These are phyloP conservation scores for Agroathelia rolfsii DNA, from an alignment of 1,284 basidiomycete genomes.

Conservation along the genomic window DNA sequence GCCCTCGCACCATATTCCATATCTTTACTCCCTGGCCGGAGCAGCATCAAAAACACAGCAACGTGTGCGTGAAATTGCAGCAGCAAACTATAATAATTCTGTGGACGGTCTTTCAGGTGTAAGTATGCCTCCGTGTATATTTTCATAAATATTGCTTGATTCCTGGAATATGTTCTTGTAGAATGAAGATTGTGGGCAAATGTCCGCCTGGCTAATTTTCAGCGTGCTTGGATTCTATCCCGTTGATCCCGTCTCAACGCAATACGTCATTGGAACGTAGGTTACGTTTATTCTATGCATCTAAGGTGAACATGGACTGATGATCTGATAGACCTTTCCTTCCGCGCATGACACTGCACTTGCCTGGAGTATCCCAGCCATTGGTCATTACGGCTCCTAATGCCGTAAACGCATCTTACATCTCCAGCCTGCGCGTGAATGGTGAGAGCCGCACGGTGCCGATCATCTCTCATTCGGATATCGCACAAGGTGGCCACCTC, in stretches of 20 bases:
- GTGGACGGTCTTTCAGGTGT: constrained; percentile 63
- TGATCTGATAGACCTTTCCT: no score
- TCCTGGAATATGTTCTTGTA: constrained; percentile 18
- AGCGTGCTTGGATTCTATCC: constrained; percentile 79
- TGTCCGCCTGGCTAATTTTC: constrained; percentile 84
- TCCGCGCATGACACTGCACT: no score
- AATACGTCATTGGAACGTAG: constrained; percentile 66
- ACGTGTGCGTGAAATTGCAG: constrained; percentile 58
- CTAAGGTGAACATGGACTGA: no score
- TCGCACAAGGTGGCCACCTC: constrained; percentile 45
- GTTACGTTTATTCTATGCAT: no score
- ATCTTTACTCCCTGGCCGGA: constrained; percentile 66
- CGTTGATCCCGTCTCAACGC: constrained; percentile 69
- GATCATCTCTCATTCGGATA: constrained; percentile 46
- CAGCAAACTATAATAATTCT: constrained; percentile 56
- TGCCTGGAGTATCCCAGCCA: no score
- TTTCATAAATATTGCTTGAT: constrained; percentile 3
- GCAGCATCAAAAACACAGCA: constrained; percentile 63
- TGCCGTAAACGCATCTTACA: constrained; percentile 45
- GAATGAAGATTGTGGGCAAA: constrained; percentile 87
- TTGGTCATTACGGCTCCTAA: constrained; percentile 44
- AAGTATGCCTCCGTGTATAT: constrained; percentile 15
- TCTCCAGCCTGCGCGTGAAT: constrained; percentile 48
- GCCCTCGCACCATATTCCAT: constrained; percentile 79
- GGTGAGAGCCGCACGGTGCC: constrained; percentile 31